Evolutionary conservation across 2,329 filamentous ascomycete species (phyloP).

Genomic region (Lecanicillium sp.): DNA sequence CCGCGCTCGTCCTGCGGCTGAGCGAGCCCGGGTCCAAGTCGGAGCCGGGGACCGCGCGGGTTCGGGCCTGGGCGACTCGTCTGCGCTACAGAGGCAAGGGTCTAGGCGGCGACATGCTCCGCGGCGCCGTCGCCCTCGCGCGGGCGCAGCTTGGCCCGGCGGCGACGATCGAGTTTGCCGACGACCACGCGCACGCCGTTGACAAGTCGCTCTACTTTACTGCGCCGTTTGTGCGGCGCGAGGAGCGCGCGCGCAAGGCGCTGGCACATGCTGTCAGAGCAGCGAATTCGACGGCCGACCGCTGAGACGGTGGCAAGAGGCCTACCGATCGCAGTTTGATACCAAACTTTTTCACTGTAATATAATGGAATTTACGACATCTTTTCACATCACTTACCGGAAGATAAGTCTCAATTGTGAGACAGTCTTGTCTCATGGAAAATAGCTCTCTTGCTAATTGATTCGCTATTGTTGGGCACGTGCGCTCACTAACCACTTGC

Average conservation of each 20-base stretch:
- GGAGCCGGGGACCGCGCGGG: conserved; percentile 46
- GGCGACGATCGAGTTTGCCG: conserved; percentile 60
- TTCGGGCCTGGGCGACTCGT: conserved; percentile 76
- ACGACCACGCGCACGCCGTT: conserved; percentile 68
- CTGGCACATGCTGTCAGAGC: conserved; percentile 29
- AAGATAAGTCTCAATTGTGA: too few relatives aligned
- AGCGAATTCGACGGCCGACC: neutral
- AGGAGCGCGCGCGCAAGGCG: conserved; percentile 46
- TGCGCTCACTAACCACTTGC: too few relatives aligned
- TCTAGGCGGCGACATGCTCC: conserved; percentile 64
- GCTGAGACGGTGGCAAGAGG: too few relatives aligned
- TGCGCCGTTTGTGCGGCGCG: conserved; percentile 47
- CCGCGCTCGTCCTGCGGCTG: conserved; percentile 60
- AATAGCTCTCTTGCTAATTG: too few relatives aligned
- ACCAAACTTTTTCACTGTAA: too few relatives aligned
- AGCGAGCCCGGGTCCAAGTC: conserved; percentile 27
- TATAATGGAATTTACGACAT: too few relatives aligned
- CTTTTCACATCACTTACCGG: too few relatives aligned
- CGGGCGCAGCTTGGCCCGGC: conserved; percentile 57
- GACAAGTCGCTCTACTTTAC: conserved; percentile 56
- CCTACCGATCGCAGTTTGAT: too few relatives aligned
- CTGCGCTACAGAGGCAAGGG: conserved; percentile 63
- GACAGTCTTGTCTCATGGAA: too few relatives aligned
- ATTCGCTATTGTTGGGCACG: too few relatives aligned
- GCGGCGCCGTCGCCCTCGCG: conserved; percentile 62